A percentile compares a stretch with the other conserved stretches of the same genome.
phyloP scores from a whole-genome alignment of 768 basidiomycete genomes.

The Austroboletus festivus region DNA sequence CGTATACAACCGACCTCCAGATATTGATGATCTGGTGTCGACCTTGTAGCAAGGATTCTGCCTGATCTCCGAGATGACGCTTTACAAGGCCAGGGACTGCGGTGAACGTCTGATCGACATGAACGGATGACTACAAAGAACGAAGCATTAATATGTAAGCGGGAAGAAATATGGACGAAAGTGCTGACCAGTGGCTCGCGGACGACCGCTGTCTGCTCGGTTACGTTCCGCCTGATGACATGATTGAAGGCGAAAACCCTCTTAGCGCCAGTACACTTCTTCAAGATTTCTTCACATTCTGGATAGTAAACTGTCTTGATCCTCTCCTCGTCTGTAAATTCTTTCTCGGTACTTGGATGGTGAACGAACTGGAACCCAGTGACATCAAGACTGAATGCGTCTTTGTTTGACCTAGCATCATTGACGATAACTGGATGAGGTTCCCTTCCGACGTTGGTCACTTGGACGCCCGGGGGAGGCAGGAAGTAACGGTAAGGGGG shows the following conservation, averaged over 20 bases:
- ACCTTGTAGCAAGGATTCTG: slow-evolving; percentile 37
- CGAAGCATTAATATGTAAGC: no score
- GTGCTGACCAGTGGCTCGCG: slow-evolving; percentile 32
- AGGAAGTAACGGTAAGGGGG: no score
- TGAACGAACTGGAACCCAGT: no score
- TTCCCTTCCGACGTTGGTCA: no score
- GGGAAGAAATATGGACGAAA: no score
- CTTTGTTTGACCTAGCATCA: no score
- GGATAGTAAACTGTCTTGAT: slow-evolving; percentile 37
- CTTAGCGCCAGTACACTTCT: slow-evolving; percentile 34
- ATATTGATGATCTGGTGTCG: slow-evolving; percentile 43
- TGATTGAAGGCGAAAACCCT: slow-evolving; percentile 42
- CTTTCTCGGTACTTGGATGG: slow-evolving; percentile 22
- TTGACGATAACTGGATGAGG: no score
- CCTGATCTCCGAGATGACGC: slow-evolving; percentile 37
- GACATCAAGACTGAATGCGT: no score
- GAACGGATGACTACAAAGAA: no score
- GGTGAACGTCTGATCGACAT: slow-evolving; percentile 22
- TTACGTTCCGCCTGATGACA: slow-evolving; percentile 27
- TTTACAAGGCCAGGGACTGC: slow-evolving; percentile 34
- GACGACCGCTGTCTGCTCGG: no score
- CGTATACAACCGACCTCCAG: slow-evolving; percentile 31
- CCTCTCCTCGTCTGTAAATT: slow-evolving; percentile 35
- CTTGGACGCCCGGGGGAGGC: no score
- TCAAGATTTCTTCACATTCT: slow-evolving; percentile 40